Evolutionary conservation across 257 asterid species (phyloP), one percentile per base, ranked within the genome.

Genomic region (Leptodermis oblonga): DNA sequence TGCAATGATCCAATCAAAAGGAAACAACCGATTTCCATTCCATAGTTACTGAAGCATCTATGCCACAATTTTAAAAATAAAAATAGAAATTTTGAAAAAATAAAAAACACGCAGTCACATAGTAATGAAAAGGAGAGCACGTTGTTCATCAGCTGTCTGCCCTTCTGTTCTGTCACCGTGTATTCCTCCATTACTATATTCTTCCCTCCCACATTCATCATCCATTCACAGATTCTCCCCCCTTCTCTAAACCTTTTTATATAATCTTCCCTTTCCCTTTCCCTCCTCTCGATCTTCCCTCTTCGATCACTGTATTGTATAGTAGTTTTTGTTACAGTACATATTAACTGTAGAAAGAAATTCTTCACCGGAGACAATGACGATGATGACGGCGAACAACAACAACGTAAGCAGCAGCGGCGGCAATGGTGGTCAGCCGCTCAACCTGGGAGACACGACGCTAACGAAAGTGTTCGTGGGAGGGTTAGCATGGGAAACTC

Each of bases 401-500:
- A 67, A 49, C 49, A 51, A 36, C 48, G 20, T 0, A 1, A 71
- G 53, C 58, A 46, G 28, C 26, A 39, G 39, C 15, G 28, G 65
- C 1, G 13, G 3, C 4, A 30, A 53, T 25, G 76, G 68, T 3
- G n/a, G n/a, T n/a, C 74, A 37, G 10, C 74, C 25, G 31, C 67
- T 41, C 23, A 58, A 58, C 78, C 1, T 73, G 70, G 88, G 80
- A 20, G 94, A 88, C 74, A 90, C 92, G 4, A 76, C 90, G 26
- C 26, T 92, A 64, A 92, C 97, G 42, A 92, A 92, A 80, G 96
- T 92, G 63, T 92, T 92, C 64, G 97, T 92, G 6, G 98, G 97
- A 43, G 97, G 98, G 46, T 74, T 92, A 48, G 98, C 98, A 6
- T 92, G 98, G 98, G 97, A 92, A 76, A 92, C 98, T 71, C 95